Conservation (phyloP, 768 basidiomycete species). For the Boletus eberwhitei region DNA sequence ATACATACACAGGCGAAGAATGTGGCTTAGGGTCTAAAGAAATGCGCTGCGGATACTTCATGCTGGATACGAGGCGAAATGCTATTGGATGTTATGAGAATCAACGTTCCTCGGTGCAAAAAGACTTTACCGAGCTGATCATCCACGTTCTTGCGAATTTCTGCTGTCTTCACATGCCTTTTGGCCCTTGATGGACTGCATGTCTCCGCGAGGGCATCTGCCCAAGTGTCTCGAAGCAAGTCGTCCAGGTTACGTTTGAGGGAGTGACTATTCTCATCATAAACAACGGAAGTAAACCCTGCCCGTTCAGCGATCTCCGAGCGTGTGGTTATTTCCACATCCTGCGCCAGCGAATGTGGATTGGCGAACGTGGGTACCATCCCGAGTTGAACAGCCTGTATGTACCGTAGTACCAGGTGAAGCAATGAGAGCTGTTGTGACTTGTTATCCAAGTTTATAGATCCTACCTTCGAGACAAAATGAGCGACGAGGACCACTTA, state of each 20-base stretch:
- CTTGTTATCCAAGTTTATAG: slow-evolving; percentile 12
- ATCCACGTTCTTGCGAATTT: neutral
- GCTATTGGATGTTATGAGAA: slow-evolving; percentile 25
- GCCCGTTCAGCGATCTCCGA: slow-evolving; percentile 24
- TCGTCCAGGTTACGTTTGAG: slow-evolving; percentile 23
- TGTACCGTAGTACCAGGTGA: neutral
- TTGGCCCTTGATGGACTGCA: neutral
- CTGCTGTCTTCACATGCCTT: slow-evolving; percentile 6
- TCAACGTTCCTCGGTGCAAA: neutral
- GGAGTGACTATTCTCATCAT: slow-evolving; percentile 6
- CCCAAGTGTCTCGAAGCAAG: slow-evolving; percentile 24
- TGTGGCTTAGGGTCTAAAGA: slow-evolving; percentile 42
- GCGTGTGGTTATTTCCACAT: slow-evolving; percentile 36
- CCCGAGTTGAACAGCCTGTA: neutral
- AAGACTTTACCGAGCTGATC: neutral
- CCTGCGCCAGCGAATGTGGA: slow-evolving; percentile 40
- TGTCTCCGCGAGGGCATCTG: slow-evolving; percentile 4
- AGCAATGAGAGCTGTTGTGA: slow-evolving; percentile 14
- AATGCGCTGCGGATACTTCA: slow-evolving; percentile 32
- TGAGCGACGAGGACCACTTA: slow-evolving; percentile 45
- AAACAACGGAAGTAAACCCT: neutral
- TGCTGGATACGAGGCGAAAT: slow-evolving; percentile 48
- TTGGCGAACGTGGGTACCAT: slow-evolving; percentile 44
- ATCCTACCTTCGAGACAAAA: neutral
- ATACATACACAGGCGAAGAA: slow-evolving; percentile 35